A percentile compares a stretch with the other conserved stretches of the same genome.
Evolutionary conservation across 768 basidiomycete species (phyloP).

Genomic region (Boletus pseudo-olivaceus): DNA sequence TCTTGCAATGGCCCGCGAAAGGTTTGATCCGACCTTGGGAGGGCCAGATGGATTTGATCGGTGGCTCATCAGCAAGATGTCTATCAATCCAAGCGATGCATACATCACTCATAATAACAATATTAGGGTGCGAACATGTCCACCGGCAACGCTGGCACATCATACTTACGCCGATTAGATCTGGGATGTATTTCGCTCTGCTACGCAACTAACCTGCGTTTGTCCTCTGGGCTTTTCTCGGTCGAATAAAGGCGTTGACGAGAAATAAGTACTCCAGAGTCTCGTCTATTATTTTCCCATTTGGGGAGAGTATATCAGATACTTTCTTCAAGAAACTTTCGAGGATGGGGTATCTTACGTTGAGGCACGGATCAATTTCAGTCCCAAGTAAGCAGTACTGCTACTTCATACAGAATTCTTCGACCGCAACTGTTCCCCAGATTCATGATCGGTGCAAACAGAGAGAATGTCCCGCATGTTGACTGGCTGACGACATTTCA

Average conservation of each 20-base stretch:
- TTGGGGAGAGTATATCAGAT: conserved; percentile 55
- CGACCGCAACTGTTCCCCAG: conserved; percentile 29
- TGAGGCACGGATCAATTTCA: conserved; percentile 67
- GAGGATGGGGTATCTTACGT: conserved; percentile 71
- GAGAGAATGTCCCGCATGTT: conserved; percentile 54
- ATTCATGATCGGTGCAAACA: conserved; percentile 54
- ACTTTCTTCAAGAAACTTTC: conserved; percentile 59
- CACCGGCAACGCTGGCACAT: not conserved
- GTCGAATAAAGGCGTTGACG: not conserved
- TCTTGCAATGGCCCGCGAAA: conserved; percentile 48
- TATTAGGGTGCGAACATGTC: conserved; percentile 44
- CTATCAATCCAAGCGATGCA: conserved; percentile 67
- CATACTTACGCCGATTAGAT: conserved; percentile 43
- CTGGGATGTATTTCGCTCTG: conserved; percentile 68
- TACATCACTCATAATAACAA: conserved; percentile 72
- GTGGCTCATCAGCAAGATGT: conserved; percentile 58
- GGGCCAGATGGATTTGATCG: conserved; percentile 65
- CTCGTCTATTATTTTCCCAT: conserved; percentile 52
- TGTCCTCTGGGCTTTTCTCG: conserved; percentile 10
- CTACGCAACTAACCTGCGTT: conserved; percentile 49
- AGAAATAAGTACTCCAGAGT: conserved; percentile 22
- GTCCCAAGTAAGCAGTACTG: conserved; percentile 41
- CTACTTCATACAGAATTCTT: not conserved
- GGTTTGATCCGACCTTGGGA: conserved; percentile 49
- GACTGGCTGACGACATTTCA: conserved; percentile 58